Percentiles rank a stretch among this genome's conserved stretches.
phyloP scores from a whole-genome alignment of 257 asterid species.

The Nicotiana attenuata region DNA sequence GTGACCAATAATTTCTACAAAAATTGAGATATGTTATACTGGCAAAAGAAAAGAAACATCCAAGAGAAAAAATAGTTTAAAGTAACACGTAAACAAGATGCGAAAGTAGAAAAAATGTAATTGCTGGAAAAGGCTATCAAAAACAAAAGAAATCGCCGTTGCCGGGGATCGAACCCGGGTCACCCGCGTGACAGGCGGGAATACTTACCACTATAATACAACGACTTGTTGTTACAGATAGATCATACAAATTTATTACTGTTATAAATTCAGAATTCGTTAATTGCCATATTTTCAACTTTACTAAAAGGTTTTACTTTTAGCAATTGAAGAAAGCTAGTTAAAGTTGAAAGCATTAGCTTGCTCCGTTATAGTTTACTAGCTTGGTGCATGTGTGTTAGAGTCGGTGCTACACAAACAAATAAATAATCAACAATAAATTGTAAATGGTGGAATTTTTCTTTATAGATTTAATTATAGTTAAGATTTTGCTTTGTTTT shows the following conservation, averaged over 20 bases:
- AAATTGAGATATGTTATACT: too few species aligned
- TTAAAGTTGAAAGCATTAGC: background rate
- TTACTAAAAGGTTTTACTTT: background rate
- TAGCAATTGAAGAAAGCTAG: background rate
- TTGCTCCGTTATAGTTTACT: background rate
- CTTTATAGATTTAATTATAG: background rate
- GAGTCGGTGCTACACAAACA: background rate
- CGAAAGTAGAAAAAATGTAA: too few species aligned
- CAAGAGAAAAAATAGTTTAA: too few species aligned
- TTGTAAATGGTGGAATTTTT: background rate
- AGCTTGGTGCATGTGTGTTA: background rate
- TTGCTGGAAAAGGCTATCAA: too few species aligned
- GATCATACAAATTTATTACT: too few species aligned
- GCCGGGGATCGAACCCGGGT: slow-evolving; percentile 69
- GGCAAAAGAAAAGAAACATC: too few species aligned
- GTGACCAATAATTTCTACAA: too few species aligned
- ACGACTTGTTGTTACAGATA: slow-evolving; percentile 13
- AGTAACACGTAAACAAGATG: too few species aligned
- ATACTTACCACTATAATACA: slow-evolving; percentile 63
- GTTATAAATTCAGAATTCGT: too few species aligned
- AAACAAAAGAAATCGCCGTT: slow-evolving; percentile 21
- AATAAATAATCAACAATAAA: too few species aligned
- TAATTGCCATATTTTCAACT: too few species aligned
- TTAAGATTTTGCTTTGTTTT: too few species aligned
- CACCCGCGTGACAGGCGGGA: slow-evolving; percentile 63